Conservation (phyloP, 2,329 filamentous ascomycete genomes). For the Calonectria naviculata region DNA sequence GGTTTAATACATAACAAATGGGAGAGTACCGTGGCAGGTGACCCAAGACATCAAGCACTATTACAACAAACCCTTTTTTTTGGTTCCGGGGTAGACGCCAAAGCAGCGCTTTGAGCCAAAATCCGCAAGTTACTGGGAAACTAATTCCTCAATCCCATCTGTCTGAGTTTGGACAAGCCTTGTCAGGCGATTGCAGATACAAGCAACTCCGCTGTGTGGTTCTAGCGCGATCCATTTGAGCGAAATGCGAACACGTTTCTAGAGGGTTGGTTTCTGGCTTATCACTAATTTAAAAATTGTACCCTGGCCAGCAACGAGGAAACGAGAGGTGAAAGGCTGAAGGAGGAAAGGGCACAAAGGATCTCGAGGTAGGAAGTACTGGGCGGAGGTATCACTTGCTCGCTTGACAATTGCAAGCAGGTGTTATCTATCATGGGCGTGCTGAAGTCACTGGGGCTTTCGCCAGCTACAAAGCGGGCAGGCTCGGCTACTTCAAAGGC, state of each 20-base stretch:
- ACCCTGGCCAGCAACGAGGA: neutral
- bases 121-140: neutral
- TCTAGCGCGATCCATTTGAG: neutral
- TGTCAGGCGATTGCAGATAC: neutral
- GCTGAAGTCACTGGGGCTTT: slow-evolving; percentile 25
- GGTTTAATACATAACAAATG: neutral
- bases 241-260: neutral
- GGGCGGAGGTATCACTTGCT: too few relatives aligned
- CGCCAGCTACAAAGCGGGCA: slow-evolving; percentile 40
- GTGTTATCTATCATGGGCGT: slow-evolving; percentile 33
- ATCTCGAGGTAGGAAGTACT: neutral
- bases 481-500: slow-evolving; percentile 36
- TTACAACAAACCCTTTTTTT: neutral
- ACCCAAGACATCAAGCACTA: neutral
- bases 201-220: neutral
- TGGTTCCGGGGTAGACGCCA: neutral
- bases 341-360: neutral
- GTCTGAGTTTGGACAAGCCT: neutral
- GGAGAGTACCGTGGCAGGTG: neutral
- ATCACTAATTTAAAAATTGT: neutral
- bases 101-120: neutral
- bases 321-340: neutral
- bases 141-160: neutral
- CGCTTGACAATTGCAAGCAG: neutral
- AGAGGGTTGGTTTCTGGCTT: neutral